phyloP scores from a whole-genome alignment of 306 rosid genomes.

The Carpinus viminea region DNA sequence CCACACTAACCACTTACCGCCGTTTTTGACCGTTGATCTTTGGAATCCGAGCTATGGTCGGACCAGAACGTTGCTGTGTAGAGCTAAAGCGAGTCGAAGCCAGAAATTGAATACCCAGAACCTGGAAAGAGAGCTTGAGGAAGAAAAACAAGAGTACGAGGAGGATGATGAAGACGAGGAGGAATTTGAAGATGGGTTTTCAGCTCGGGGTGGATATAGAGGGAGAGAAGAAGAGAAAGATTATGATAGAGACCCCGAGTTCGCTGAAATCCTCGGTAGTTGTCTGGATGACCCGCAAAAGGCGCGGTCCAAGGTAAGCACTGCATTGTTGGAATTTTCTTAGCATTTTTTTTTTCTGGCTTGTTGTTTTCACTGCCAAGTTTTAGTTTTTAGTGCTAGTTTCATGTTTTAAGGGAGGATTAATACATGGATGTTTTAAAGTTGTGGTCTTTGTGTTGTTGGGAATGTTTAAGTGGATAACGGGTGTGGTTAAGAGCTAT shows the following conservation, averaged over 20 bases:
- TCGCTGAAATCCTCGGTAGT: slow-evolving; percentile 73
- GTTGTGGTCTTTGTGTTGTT: slow-evolving; percentile 9
- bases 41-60: slow-evolving; percentile 9
- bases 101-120: slow-evolving; percentile 32
- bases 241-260: slow-evolving; percentile 76
- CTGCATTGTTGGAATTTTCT: neutral
- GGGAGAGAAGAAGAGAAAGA: slow-evolving; percentile 56
- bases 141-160: slow-evolving; percentile 31
- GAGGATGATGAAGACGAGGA: slow-evolving; percentile 31
- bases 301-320: slow-evolving; percentile 72
- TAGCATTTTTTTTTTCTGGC: neutral
- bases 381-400: neutral
- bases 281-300: slow-evolving; percentile 71
- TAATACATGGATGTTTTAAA: neutral
- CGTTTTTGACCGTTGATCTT: slow-evolving; percentile 22
- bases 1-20: slow-evolving; percentile 22
- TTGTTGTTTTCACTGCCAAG: neutral
- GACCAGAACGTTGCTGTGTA: slow-evolving; percentile 16
- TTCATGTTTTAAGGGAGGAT: neutral
- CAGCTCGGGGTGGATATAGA: slow-evolving; percentile 35
- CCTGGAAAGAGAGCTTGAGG: slow-evolving; percentile 30
- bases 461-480: slow-evolving; percentile 15
- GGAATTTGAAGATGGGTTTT: slow-evolving; percentile 37
- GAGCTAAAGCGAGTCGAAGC: slow-evolving; percentile 26
- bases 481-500: neutral